Conservation (phyloP, 192 early-diverging fungal species). For the Allomyces macrogynus region DNA sequence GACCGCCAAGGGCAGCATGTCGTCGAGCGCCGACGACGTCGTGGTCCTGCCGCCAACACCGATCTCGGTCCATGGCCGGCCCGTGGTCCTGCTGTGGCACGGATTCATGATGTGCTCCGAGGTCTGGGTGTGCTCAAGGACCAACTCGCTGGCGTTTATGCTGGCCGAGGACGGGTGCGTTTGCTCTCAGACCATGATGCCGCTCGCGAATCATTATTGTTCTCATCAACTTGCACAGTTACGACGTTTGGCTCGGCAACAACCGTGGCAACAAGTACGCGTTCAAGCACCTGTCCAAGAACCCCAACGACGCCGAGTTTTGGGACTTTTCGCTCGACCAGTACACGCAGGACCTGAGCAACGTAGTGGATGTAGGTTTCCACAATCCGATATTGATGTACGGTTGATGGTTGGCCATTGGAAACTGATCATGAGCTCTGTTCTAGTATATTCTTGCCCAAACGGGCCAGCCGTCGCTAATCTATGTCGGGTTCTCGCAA, state of each 20-base stretch:
- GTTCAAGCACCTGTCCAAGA: constrained; percentile 52
- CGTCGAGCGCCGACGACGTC: no score
- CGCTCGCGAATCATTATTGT: neutral
- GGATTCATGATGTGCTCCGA: constrained; percentile 87
- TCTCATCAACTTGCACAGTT: constrained; percentile 15
- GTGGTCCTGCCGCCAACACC: no score
- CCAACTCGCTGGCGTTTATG: constrained; percentile 51
- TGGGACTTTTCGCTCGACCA: constrained; percentile 95
- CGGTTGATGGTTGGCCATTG: neutral
- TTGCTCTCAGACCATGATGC: neutral
- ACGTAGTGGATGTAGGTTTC: constrained; percentile 48
- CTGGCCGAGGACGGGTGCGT: constrained; percentile 57
- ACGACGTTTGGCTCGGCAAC: constrained; percentile 94
- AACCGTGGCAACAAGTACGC: constrained; percentile 87
- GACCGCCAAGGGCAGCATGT: no score
- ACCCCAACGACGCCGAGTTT: constrained; percentile 44
- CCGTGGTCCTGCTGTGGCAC: constrained; percentile 85
- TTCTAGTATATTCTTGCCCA: constrained; percentile 54
- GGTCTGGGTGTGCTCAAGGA: constrained; percentile 70
- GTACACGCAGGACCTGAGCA: constrained; percentile 64
- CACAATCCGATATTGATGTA: no score
- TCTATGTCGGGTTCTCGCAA: constrained; percentile 95
- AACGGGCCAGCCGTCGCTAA: constrained; percentile 57
- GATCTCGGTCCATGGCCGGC: constrained; percentile 8
- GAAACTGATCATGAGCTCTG: neutral